These are phyloP conservation scores for Boletus speciosus DNA, from an alignment of 768 basidiomycete species.

Conservation along the genomic window DNA sequence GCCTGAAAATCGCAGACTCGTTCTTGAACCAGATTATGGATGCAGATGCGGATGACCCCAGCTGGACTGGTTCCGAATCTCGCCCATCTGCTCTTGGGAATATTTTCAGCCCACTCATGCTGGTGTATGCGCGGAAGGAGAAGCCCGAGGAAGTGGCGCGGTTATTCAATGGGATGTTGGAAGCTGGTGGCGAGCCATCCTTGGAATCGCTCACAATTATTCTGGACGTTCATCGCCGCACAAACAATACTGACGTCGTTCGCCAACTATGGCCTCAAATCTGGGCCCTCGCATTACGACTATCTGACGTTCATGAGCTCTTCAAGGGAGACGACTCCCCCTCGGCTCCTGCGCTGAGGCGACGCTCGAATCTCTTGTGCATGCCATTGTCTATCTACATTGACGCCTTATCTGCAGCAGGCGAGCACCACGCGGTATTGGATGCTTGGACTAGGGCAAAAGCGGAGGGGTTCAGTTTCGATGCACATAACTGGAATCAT, in stretches of 20 bases:
- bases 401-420: conserved; percentile 64
- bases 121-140: conserved; percentile 42
- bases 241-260: conserved; percentile 51
- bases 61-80: conserved; percentile 41
- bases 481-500: conserved; percentile 91
- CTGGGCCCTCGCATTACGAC: conserved; percentile 50
- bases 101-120: conserved; percentile 61
- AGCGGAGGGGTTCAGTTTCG: conserved; percentile 66
- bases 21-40: conserved; percentile 56
- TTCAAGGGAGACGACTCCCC: conserved; percentile 24
- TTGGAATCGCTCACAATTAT: conserved; percentile 60
- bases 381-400: conserved; percentile 80
- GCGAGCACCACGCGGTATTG: conserved; percentile 59
- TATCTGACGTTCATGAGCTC: conserved; percentile 34
- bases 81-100: conserved; percentile 46
- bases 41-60: conserved; percentile 29
- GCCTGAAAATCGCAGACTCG: conserved; percentile 58
- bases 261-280: conserved; percentile 67
- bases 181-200: conserved; percentile 53
- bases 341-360: conserved; percentile 16
- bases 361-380: conserved; percentile 58
- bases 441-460: conserved; percentile 64
- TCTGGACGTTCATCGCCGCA: conserved; percentile 68
- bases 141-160: conserved; percentile 53
- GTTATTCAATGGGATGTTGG: conserved; percentile 50